These are phyloP conservation scores for Lotus japonicus DNA, from an alignment of 306 rosid genomes.

Conservation along the genomic window DNA sequence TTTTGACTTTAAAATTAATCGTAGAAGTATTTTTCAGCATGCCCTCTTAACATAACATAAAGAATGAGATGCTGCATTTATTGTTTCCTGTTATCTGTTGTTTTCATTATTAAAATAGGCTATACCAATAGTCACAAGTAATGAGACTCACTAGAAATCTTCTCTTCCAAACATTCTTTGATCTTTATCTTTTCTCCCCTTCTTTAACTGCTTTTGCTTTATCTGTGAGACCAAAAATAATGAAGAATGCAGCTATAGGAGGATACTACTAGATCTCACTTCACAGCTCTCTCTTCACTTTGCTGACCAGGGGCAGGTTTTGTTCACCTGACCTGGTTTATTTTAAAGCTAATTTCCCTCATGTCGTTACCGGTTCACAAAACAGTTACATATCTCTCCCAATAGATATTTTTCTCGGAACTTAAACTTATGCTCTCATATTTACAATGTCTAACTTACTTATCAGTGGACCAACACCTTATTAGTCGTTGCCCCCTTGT, in stretches of 20 bases:
- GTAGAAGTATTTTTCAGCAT: too few relatives aligned
- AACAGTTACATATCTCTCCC: too few relatives aligned
- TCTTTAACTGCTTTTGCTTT: slow-evolving; percentile 76
- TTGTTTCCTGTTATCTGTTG: background rate
- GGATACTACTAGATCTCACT: slow-evolving; percentile 29
- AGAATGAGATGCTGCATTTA: background rate
- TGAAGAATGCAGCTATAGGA: slow-evolving; percentile 23
- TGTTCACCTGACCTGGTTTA: slow-evolving; percentile 51
- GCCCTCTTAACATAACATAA: too few relatives aligned
- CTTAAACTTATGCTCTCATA: too few relatives aligned
- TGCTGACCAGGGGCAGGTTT: slow-evolving; percentile 91
- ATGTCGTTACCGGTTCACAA: too few relatives aligned
- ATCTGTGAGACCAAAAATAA: slow-evolving; percentile 53
- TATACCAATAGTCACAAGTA: too few relatives aligned
- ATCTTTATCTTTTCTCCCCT: slow-evolving; percentile 59
- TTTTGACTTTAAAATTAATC: too few relatives aligned
- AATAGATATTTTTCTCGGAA: too few relatives aligned
- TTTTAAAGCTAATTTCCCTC: slow-evolving; percentile 51
- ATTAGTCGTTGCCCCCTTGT: slow-evolving; percentile 80
- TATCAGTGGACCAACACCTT: too few relatives aligned
- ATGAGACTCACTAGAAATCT: slow-evolving; percentile 13
- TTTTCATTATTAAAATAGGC: background rate
- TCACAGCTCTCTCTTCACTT: slow-evolving; percentile 38
- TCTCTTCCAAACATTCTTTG: slow-evolving; percentile 60
- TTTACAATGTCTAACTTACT: too few relatives aligned